Base-by-base conservation (phyloP, 78 protist genomes). In the Mantamonas sphyraenae region DNA sequence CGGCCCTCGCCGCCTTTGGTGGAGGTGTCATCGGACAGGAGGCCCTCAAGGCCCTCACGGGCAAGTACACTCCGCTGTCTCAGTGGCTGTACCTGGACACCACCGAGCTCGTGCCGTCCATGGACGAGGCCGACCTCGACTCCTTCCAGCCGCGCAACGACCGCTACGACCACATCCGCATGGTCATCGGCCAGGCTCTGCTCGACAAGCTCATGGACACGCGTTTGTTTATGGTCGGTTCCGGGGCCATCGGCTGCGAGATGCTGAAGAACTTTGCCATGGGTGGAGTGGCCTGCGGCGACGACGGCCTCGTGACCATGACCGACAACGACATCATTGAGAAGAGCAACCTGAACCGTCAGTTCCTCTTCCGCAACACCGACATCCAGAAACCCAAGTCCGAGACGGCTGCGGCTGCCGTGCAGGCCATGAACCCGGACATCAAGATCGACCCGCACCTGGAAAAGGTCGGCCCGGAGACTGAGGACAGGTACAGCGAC, bases 201-300 rank as follows among this genome's bases (percentile, higher is more conserved):
- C 38, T 14, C 10, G n/a, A 0, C 7, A 1, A 2, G 33, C 71
- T 80, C 14, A 9, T 4, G 17, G 8, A 0, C 16, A 19, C 34
- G 26, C 0, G 2, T 10, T 1, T 0, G 37, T 47, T 47, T 47
- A 47, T 85, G 19, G 99, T 97, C 19, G 99, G 99, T 35, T 92
- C 99, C 1, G 99, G 99, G 22, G 99, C 98, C 5, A 84, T 96
- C 26, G 99, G 99, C 30, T 97, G 99, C 74, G 99, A 97, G 77
- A 43, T 89, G 73, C 61, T 96, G 64, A 97, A 97, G 81, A 74
- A 68, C 79, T 82, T 76, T 38, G 95, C 97, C 24, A 31, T 90
- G 80, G 83, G 90, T 89, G 99, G 99, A 55, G 35, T 92, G 8
- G 91, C 82, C 8, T 53, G 69, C 20, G 94, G 86, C 33, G 22